Base-by-base conservation (phyloP, 768 basidiomycete species). In the Fomitopsis serialis region DNA sequence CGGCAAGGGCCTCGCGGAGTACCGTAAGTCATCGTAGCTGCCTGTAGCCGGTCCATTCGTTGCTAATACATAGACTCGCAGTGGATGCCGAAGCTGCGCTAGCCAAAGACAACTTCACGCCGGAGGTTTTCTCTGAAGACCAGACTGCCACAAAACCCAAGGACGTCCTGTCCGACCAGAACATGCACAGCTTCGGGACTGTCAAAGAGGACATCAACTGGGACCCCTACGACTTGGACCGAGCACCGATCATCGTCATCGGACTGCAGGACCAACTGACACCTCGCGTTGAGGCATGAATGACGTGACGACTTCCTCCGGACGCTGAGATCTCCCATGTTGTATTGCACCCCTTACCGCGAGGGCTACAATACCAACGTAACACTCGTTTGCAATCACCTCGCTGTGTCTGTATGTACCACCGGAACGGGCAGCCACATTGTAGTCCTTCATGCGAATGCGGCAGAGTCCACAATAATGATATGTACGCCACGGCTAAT, bases 1-100 rank as follows among this genome's bases (percentile, higher is more conserved):
- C 58, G 77, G 70, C 46, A 73, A 77, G 54, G 83, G 83, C 0
- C 70, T 83, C 12, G 72, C 73, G 0, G 69, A 84, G 51, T 84
- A 81, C 59, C 64, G 82, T 85, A 58, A 55, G 80, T 71, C 4
- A 24, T 46, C 10, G 42, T 8, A 32, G n/a, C 25, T 12, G 15
- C 23, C 9, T 7, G 12, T 37, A 45, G 13, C 8, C 23, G 5
- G 45, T 32, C 5, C 6, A 32, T 32, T 5, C 29, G 29, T 32
- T 32, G 22, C 45, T 34, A 15, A 22, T 17, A 21, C 6, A 21
- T 46, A 22, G 49, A 23, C 6, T 23, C 29, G n/a, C 45, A 61
- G 53, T 64, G 23, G 45, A 62, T 36, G 57, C 61, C 56, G 50
- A 66, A 45, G 45, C 46, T 13, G 45, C 52, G 25, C 63, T 69